A percentile compares a stretch with the other conserved stretches of the same genome.
phyloP scores from a whole-genome alignment of 2,329 filamentous ascomycete genomes.

The Monilinia aucupariae region DNA sequence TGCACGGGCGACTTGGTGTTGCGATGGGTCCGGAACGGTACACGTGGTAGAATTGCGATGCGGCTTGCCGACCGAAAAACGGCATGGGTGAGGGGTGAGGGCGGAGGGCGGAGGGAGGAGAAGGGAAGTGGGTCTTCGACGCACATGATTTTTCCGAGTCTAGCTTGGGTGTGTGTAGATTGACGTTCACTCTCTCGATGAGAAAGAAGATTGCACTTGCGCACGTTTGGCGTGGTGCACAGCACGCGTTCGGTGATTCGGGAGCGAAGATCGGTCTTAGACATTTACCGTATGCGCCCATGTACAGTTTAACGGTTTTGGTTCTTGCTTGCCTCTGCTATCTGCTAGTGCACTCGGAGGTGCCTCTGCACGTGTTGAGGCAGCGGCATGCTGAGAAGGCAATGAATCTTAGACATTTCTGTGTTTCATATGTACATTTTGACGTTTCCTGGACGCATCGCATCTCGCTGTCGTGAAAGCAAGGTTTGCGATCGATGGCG shows the following conservation, averaged over 20 bases:
- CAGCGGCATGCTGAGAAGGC: background rate
- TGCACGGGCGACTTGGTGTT: background rate
- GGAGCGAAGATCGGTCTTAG: background rate
- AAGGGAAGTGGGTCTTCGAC: background rate
- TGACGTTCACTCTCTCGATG: background rate
- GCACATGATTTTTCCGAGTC: too few relatives aligned
- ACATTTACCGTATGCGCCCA: background rate
- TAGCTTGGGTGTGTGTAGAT: background rate
- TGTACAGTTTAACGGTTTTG: background rate
- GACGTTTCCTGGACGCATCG: background rate
- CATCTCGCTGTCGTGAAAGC: conserved; percentile 7
- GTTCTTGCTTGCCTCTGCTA: background rate
- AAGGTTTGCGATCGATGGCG: conserved; percentile 6
- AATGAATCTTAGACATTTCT: conserved; percentile 3
- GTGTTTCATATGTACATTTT: background rate
- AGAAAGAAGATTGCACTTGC: background rate
- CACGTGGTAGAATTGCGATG: background rate
- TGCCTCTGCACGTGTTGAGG: background rate
- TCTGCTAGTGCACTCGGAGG: background rate
- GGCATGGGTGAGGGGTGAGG: too few relatives aligned
- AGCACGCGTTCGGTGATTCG: conserved; percentile 2
- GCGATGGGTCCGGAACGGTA: background rate
- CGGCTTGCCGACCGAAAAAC: background rate
- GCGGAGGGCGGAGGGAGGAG: too few relatives aligned
- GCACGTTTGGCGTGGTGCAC: background rate